A percentile compares a stretch with the other conserved stretches of the same genome.
Evolutionary conservation across 2,329 filamentous ascomycete genomes (phyloP).

Genomic region (Acrocalymma vagum): DNA sequence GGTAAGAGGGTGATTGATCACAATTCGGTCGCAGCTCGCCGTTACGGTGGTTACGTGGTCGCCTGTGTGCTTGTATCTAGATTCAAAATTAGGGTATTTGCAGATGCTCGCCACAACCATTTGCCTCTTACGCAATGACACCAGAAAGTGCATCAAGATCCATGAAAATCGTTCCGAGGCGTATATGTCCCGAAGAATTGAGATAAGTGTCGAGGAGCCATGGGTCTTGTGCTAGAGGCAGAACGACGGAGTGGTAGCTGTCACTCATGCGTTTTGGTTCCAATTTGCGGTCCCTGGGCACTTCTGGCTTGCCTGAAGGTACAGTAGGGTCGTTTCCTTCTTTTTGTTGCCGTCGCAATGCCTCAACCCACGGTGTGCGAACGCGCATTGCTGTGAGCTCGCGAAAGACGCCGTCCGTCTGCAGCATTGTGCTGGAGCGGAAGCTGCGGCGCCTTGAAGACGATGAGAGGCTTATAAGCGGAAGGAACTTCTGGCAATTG

Average conservation of each 20-base stretch:
- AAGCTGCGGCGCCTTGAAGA: conserved; percentile 23
- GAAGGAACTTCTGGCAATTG: conserved; percentile 7
- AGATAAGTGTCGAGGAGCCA: conserved; percentile 82
- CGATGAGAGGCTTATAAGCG: not conserved
- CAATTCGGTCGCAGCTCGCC: conserved; percentile 70
- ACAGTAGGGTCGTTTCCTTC: conserved; percentile 40
- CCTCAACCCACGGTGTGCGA: conserved; percentile 74
- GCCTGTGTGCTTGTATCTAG: conserved; percentile 72
- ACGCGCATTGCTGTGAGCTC: conserved; percentile 57
- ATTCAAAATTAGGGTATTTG: conserved; percentile 19
- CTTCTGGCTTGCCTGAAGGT: conserved; percentile 40
- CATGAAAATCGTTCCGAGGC: conserved; percentile 78
- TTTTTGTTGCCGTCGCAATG: conserved; percentile 62
- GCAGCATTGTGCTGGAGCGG: conserved; percentile 30
- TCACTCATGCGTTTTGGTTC: conserved; percentile 75
- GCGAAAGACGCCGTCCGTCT: conserved; percentile 67
- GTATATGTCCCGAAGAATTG: conserved; percentile 77
- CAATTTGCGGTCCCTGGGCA: conserved; percentile 62
- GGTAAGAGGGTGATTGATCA: conserved; percentile 74
- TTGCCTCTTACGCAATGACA: conserved; percentile 67
- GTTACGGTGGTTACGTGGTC: conserved; percentile 71
- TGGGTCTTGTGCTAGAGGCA: conserved; percentile 76
- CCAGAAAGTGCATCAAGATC: conserved; percentile 81
- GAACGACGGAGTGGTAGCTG: conserved; percentile 73
- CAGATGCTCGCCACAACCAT: conserved; percentile 62